These are phyloP conservation scores for Didymella segeticola DNA, from an alignment of 2,329 filamentous ascomycete species.

Conservation along the genomic window DNA sequence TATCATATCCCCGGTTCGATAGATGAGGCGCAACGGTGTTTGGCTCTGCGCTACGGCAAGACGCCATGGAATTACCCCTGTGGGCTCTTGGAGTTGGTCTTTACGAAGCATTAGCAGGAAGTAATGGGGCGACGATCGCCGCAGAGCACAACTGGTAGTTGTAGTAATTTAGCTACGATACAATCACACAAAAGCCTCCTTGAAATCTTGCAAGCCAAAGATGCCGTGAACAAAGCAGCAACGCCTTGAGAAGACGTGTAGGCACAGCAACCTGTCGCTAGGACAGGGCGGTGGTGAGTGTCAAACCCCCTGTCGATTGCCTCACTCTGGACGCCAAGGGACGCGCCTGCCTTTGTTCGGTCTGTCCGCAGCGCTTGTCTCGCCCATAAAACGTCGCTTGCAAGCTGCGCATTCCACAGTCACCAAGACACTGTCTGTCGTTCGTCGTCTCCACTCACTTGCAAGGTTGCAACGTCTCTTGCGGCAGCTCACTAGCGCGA, in stretches of 20 bases:
- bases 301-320: conserved; percentile 13
- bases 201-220: background rate
- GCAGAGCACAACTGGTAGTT: background rate
- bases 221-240: background rate
- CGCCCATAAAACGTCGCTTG: conserved; percentile 5
- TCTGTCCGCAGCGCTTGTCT: conserved; percentile 9
- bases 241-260: conserved; percentile 7
- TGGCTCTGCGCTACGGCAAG: conserved; percentile 12
- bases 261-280: conserved; percentile 5
- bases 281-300: conserved; percentile 4
- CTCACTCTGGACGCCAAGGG: conserved; percentile 13
- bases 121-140: conserved; percentile 18
- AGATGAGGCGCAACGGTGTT: conserved; percentile 24
- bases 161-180: conserved; percentile 17
- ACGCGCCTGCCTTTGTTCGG: conserved; percentile 18
- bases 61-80: conserved; percentile 4
- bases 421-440: conserved; percentile 2
- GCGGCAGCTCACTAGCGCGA: conserved; percentile 32
- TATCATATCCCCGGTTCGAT: conserved; percentile 25
- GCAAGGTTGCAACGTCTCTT: conserved; percentile 24
- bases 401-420: conserved; percentile 1
- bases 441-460: conserved; percentile 29
- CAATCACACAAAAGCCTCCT: background rate
- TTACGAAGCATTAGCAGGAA: conserved; percentile 28
- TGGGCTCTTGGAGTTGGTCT: conserved; percentile 16